Base-by-base conservation (phyloP, 371 early-diverging fungal species). In the Choanephora cucurbitarum region DNA sequence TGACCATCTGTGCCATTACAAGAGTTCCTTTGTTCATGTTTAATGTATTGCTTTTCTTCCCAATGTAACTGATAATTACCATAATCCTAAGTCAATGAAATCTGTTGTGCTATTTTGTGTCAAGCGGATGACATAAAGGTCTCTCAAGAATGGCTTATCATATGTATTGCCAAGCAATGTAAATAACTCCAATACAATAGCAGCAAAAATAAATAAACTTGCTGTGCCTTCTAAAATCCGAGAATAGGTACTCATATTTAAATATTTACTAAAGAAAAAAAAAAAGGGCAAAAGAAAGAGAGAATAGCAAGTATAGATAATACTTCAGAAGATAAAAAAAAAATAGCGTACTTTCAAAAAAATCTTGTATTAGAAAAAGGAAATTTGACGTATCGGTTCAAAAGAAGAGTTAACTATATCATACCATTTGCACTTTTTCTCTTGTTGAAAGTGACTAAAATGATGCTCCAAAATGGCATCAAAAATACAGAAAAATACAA, bases 151-250 rank as follows among this genome's bases (percentile, higher is more conserved):
- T 3, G 68, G 58, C 17, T 60, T 50, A 52, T 74, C 64, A 54
- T 70, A 68, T 10, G 69, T 70, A 47, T 66, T 74, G 43, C 75
- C 70, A 31, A 74, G 33, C 39, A 74, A 37, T 7, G 75, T 70
- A 34, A 74, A 74, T 13, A 74, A 54, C 54, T 74, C 55, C 14
- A 74, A 48, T 9, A 74, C 60, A 47, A 74, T 60, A 1, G 75
- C 70, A 9, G 66, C 60, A 50, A 74, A 70, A 2, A 68, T 68
- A 51, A 63, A 66, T 39, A 74, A 67, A 2, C 69, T 66, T 37
- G 75, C 75, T n/a, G 57, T n/a, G 10, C 37, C 14, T 37, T 37
- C 37, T 14, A 37, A 37, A 14, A 37, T 13, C 37, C 37, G 9
- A 14, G 14, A 37, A 37, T 6, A 13, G 4, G 13, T 14, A 3